Conservation (phyloP, 148 eudicot species). For the Gaultheria prostrata region DNA sequence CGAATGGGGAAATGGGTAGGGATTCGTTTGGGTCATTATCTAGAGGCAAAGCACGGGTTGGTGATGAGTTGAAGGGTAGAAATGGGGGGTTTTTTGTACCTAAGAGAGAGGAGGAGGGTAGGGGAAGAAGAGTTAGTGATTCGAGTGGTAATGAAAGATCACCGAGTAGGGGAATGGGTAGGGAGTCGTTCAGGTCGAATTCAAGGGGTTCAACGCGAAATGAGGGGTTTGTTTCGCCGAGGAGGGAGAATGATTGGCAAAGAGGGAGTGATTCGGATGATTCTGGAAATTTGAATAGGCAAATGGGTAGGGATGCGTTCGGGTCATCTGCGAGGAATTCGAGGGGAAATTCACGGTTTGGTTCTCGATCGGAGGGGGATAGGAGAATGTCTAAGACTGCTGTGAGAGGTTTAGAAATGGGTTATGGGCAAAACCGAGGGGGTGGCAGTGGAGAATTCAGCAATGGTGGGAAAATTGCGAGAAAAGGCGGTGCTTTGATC, state of each 20-base stretch:
- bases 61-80: conserved; percentile 8
- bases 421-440: not conserved
- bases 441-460: conserved; percentile 12
- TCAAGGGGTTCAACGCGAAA: not conserved
- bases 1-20: conserved; percentile 16
- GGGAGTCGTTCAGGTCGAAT: conserved; percentile 15
- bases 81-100: conserved; percentile 1
- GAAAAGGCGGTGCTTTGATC: conserved; percentile 18
- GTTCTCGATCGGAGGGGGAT: not conserved
- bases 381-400: not conserved
- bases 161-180: not conserved
- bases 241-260: not conserved
- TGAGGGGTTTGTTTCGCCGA: not conserved
- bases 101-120: conserved; percentile 16
- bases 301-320: not conserved
- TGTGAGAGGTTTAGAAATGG: conserved; percentile 9
- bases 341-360: not conserved
- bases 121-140: not conserved
- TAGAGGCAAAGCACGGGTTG: conserved; percentile 18
- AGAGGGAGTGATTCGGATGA: not conserved
- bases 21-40: conserved; percentile 4
- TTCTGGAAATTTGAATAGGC: not conserved
- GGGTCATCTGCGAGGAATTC: not conserved
- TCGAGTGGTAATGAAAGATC: not conserved
- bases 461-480: conserved; percentile 22